These are phyloP conservation scores for Termitomyces eurrhizus DNA, from an alignment of 768 basidiomycete genomes.

Conservation along the genomic window DNA sequence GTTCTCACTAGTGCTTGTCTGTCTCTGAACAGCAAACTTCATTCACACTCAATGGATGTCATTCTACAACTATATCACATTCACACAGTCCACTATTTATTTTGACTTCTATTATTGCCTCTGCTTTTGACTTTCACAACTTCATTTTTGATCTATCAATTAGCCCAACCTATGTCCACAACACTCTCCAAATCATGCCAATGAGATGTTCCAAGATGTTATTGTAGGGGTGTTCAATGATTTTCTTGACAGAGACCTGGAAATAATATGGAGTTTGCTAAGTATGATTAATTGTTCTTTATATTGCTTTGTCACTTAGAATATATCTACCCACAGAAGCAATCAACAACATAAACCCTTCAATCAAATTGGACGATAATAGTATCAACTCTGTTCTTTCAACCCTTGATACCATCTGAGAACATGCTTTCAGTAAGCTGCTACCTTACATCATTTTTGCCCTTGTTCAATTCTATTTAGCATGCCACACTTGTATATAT, in stretches of 20 bases:
- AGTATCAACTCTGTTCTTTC: slow-evolving; percentile 73
- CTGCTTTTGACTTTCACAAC: no score
- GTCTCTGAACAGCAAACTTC: no score
- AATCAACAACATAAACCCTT: slow-evolving; percentile 76
- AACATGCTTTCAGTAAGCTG: slow-evolving; percentile 66
- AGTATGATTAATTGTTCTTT: slow-evolving; percentile 40
- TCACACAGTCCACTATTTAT: no score
- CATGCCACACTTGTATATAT: slow-evolving; percentile 72
- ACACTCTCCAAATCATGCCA: slow-evolving; percentile 54
- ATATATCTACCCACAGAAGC: slow-evolving; percentile 42
- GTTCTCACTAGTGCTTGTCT: no score
- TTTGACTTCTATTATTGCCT: no score
- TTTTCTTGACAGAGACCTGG: slow-evolving; percentile 84
- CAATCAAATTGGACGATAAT: slow-evolving; percentile 72
- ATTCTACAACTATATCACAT: no score
- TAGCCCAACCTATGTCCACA: no score
- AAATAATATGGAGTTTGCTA: slow-evolving; percentile 72
- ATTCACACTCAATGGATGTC: no score
- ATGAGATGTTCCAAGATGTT: slow-evolving; percentile 77
- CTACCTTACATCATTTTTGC: background rate
- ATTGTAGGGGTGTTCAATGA: slow-evolving; percentile 74
- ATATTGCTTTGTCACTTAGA: background rate
- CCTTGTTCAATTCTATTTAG: slow-evolving; percentile 30
- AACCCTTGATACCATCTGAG: slow-evolving; percentile 65
- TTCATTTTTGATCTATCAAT: no score